A percentile compares a stretch with the other conserved stretches of the same genome.
phyloP scores from a whole-genome alignment of 495 filamentous ascomycete species.

The Staphylotrichum tortipilum region DNA sequence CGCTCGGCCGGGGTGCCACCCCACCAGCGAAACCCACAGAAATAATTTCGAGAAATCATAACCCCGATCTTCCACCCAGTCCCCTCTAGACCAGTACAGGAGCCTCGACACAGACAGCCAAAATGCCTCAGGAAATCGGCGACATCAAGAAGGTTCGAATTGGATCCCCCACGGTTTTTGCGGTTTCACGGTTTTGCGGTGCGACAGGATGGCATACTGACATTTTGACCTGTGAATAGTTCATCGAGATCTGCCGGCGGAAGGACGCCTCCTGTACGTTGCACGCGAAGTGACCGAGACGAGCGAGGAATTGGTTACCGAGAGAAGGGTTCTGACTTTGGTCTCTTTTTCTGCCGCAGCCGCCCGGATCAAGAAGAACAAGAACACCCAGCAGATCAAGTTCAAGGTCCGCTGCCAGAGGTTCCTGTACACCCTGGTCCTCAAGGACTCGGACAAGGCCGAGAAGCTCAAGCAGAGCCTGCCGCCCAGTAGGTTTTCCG shows the following conservation, averaged over 20 bases:
- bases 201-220: conserved; percentile 19
- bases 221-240: conserved; percentile 46
- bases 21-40: conserved; percentile 22
- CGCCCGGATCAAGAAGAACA: conserved; percentile 95
- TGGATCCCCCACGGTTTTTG: background rate
- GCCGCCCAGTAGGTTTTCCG: conserved; percentile 70
- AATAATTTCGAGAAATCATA: conserved; percentile 29
- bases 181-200: background rate
- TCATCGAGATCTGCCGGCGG: conserved; percentile 99
- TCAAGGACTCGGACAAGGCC: conserved; percentile 97
- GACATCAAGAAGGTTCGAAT: conserved; percentile 78
- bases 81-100: conserved; percentile 19
- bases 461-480: conserved; percentile 99
- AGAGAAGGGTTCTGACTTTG: conserved; percentile 29
- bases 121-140: conserved; percentile 95
- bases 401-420: conserved; percentile 99
- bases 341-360: conserved; percentile 49
- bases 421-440: conserved; percentile 91
- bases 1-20: conserved; percentile 8
- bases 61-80: conserved; percentile 20
- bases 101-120: conserved; percentile 34
- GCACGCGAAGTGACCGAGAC: background rate
- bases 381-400: conserved; percentile 81
- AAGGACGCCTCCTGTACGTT: conserved; percentile 94
- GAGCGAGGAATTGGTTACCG: conserved; percentile 1